These are phyloP conservation scores for Oemleria cerasiformis DNA, from an alignment of 306 rosid genomes.

Conservation along the genomic window DNA sequence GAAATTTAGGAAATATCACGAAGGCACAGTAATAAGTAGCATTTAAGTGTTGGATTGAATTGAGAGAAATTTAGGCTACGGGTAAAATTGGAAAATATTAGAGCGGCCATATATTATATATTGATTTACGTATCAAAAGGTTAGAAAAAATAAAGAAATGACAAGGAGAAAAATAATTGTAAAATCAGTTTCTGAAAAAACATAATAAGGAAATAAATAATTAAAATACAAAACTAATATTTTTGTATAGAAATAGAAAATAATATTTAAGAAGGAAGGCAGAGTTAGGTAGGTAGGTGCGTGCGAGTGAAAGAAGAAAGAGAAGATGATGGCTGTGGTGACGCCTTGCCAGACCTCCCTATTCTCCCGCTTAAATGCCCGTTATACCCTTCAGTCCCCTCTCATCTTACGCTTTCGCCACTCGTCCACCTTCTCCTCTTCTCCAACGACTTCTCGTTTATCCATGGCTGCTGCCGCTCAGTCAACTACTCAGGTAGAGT, in stretches of 20 bases:
- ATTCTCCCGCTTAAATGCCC: constrained; percentile 34
- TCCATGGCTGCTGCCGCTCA: constrained; percentile 75
- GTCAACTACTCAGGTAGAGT: constrained; percentile 56
- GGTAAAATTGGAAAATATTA: too few relatives aligned
- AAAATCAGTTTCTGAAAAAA: too few relatives aligned
- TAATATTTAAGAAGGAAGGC: neutral
- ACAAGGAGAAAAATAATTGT: too few relatives aligned
- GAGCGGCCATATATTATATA: too few relatives aligned
- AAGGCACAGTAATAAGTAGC: too few relatives aligned
- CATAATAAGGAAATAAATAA: neutral
- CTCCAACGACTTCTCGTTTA: constrained; percentile 27
- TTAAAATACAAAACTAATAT: too few relatives aligned
- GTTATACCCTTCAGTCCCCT: constrained; percentile 31
- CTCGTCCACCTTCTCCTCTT: constrained; percentile 27
- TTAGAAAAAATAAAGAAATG: too few relatives aligned
- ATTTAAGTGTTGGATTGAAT: too few relatives aligned
- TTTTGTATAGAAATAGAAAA: neutral
- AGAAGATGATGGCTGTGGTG: constrained; percentile 46
- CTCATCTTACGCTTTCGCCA: constrained; percentile 27
- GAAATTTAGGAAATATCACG: too few relatives aligned
- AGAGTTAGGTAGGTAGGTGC: neutral
- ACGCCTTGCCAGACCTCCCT: constrained; percentile 47
- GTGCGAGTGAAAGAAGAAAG: neutral
- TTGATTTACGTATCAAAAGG: too few relatives aligned
- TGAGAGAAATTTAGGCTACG: too few relatives aligned